Percentiles rank a stretch among this genome's conserved stretches.
phyloP scores from a whole-genome alignment of 257 asterid species.

The Nicotiana paniculata region DNA sequence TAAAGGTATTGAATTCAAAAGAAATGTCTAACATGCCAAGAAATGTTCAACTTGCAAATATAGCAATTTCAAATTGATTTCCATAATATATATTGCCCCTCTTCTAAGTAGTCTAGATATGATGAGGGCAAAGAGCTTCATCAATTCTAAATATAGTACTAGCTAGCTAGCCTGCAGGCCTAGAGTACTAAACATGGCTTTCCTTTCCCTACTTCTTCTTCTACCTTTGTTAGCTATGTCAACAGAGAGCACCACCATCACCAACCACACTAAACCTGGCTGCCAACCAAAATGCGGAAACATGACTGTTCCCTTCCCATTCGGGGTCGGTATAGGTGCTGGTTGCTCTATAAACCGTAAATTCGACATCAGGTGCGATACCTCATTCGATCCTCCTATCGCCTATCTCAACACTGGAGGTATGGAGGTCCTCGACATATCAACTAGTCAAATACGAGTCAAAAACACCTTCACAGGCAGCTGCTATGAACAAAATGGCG shows the following conservation, averaged over 20 bases:
- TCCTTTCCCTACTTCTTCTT: not conserved
- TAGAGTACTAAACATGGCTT: not conserved
- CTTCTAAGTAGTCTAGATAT: not conserved
- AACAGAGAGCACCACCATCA: not conserved
- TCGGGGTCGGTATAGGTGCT: conserved; percentile 14
- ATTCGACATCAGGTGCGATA: conserved; percentile 11
- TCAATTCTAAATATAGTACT: not conserved
- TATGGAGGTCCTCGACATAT: conserved; percentile 10
- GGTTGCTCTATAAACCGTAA: conserved; percentile 11
- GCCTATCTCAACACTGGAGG: not conserved
- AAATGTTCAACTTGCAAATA: no score
- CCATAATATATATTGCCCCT: not conserved
- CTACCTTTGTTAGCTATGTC: not conserved
- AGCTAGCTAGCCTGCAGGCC: not conserved
- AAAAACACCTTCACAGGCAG: conserved; percentile 1
- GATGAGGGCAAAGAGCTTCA: not conserved
- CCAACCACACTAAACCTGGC: conserved; percentile 12
- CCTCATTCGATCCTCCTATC: conserved; percentile 6
- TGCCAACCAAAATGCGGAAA: conserved; percentile 20
- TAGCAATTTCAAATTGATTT: no score
- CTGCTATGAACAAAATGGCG: conserved; percentile 13
- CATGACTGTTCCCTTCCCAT: conserved; percentile 25
- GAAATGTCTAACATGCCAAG: no score
- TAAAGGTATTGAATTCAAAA: no score
- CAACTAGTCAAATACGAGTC: conserved; percentile 1